phyloP scores from a whole-genome alignment of 345 rosid species.

The Mercurialis annua region DNA sequence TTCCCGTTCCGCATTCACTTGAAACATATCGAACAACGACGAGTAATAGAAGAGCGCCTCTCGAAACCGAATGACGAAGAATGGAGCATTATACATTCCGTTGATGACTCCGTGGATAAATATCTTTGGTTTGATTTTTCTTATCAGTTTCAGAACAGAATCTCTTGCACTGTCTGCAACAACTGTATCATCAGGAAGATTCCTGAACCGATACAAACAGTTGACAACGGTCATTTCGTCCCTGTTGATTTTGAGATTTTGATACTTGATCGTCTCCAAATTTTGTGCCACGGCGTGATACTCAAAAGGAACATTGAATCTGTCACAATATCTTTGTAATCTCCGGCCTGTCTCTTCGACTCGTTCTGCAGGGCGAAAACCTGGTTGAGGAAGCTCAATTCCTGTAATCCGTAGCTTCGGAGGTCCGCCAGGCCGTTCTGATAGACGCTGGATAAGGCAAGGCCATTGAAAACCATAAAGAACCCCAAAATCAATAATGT shows the following conservation, averaged over 20 bases:
- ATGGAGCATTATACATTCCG: constrained; percentile 64
- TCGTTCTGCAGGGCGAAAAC: constrained; percentile 54
- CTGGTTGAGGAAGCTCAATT: constrained; percentile 56
- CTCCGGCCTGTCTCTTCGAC: constrained; percentile 53
- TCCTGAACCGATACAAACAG: constrained; percentile 45
- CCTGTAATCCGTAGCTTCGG: constrained; percentile 53
- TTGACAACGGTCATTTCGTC: constrained; percentile 62
- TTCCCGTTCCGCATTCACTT: constrained; percentile 42
- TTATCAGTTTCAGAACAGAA: constrained; percentile 50
- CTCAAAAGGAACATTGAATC: constrained; percentile 51
- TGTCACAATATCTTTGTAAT: constrained; percentile 42
- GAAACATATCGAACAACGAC: constrained; percentile 60
- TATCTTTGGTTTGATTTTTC: constrained; percentile 51
- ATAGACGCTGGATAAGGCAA: constrained; percentile 45
- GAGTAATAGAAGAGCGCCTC: constrained; percentile 76
- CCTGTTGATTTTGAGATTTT: constrained; percentile 51
- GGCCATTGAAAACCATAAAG: constrained; percentile 68
- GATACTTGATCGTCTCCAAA: constrained; percentile 70
- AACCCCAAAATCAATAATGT: constrained; percentile 58
- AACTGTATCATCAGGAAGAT: constrained; percentile 65
- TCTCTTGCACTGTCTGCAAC: constrained; percentile 56
- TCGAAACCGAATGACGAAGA: constrained; percentile 57
- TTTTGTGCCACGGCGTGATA: constrained; percentile 57
- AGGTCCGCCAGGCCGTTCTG: constrained; percentile 46
- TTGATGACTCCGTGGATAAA: constrained; percentile 60